Base-by-base conservation (phyloP, 257 asterid genomes). In the Gynochthodes officinalis region DNA sequence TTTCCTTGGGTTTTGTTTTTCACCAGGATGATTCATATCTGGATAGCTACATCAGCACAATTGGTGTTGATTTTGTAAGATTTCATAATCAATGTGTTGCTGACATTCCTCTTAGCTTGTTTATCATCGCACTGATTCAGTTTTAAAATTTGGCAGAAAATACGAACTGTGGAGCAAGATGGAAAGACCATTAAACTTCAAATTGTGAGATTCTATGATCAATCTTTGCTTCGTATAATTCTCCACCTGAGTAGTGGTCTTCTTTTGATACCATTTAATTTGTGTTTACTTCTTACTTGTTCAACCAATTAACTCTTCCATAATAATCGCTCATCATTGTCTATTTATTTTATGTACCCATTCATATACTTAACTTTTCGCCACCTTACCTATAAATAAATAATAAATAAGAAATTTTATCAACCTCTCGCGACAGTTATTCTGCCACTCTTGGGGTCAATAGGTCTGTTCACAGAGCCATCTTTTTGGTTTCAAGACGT, bases 11-110 rank as follows among this genome's bases (percentile, higher is more conserved):
- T 4, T 32, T 52, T 37, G 40, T 30, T 69, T 35, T 70, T 32
- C 25, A 15, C 73, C 90, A 90, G 96, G 96, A 90, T 60, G 96
- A 91, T 79, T 91, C 96, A 15, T 89, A 91, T 73, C 81, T 91
- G 84, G 97, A 91, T 76, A 91, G 96, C 82, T 91, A 89, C 86
- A 91, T 91, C 79, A 89, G 96, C 83, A 91, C 96, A 65, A 91
- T 91, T 79, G 96, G 97, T 75, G 97, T 91, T n/a, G 97, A 91
- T 84, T 91, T 91, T 82, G 97, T 91, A 83, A 91, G 96, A 19
- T 75, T 27, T 74, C 68, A 13, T 23, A 61, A 64, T 39, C 57
- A n/a, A 10, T 39, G 4, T 52, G 13, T 53, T 32, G 23, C 11
- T 3, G 52, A 33, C 18, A 48, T 33, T 40, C 13, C 19, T 6